phyloP scores from a whole-genome alignment of 768 basidiomycete genomes.

The Auricularia cornea region DNA sequence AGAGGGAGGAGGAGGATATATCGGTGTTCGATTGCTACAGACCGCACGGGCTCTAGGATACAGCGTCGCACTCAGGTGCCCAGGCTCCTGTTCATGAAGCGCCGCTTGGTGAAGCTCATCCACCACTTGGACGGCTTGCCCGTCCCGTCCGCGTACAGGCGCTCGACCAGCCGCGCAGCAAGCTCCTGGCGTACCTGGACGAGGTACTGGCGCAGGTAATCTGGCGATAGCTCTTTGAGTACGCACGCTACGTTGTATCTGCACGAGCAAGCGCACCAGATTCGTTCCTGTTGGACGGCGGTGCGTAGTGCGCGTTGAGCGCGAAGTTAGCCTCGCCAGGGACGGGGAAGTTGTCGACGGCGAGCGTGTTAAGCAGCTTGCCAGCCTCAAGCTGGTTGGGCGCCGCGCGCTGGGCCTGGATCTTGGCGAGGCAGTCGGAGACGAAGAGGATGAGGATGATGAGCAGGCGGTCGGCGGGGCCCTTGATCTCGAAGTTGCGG shows the following conservation, averaged over 20 bases:
- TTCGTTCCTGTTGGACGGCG: conserved; percentile 67
- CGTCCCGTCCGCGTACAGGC: conserved; percentile 86
- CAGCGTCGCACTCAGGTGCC: conserved; percentile 36
- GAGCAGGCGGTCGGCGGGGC: conserved; percentile 88
- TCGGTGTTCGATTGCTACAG: background rate
- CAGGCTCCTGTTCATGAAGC: conserved; percentile 89
- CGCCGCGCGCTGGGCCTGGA: conserved; percentile 61
- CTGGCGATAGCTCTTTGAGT: conserved; percentile 30
- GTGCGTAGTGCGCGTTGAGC: conserved; percentile 84
- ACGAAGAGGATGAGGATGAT: conserved; percentile 97
- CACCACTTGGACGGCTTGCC: conserved; percentile 99
- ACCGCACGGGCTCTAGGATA: background rate
- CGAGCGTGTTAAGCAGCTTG: conserved; percentile 83
- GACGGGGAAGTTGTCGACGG: conserved; percentile 87
- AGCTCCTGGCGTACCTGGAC: conserved; percentile 91
- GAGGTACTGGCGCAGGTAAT: conserved; percentile 84
- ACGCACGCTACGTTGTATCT: background rate
- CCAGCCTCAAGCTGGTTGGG: conserved; percentile 76
- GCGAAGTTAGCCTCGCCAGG: conserved; percentile 96
- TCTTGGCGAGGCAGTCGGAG: conserved; percentile 91
- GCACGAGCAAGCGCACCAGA: conserved; percentile 48
- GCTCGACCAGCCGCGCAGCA: conserved; percentile 75
- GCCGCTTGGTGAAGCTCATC: conserved; percentile 99
- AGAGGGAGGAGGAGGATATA: background rate
- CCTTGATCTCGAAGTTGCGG: conserved; percentile 99